Base-by-base conservation (phyloP, 345 rosid genomes). In the Syzygium aromaticum region DNA sequence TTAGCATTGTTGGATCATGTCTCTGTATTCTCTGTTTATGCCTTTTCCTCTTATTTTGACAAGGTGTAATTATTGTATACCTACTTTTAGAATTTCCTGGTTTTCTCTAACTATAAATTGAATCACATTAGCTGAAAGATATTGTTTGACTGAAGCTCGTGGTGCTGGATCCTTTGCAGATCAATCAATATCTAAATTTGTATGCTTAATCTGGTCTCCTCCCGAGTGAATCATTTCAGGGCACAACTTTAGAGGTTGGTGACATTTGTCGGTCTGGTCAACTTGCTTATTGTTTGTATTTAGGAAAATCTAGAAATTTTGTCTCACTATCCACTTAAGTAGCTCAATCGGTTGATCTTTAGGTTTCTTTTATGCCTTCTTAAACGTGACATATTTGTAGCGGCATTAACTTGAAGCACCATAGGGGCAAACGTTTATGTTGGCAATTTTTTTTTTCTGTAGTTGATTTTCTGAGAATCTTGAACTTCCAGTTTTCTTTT, bases 211-310 rank as follows among this genome's bases (percentile, higher is more conserved):
- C 91, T 86, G 96, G 97, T 89, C 90, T 95, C 88, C 93, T 92
- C 64, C 98, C 99, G 5, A 95, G 98, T 92, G 89, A 92, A 89
- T 86, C 96, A 86, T 93, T 89, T 90, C 96, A 94, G 89, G 98
- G 92, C 91, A 93, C 92, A 73, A 90, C 92, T 52, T 89, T 91
- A 17, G 95, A 96, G 99, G 99, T 98, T 86, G 86, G 95, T 95
- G 59, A 19, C 88, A 67, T 89, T 51, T 87, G 43, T 85, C 6
- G 23, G 51, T 40, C n/a, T 9, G 28, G 59, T 30, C 25, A 2
- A 53, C 61, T 52, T 52, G 61, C 27, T 84, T 51, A 84, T 52
- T 84, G 3, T 52, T 84, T 84, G 17, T n/a, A 38, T 8, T 19
- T 30, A 33, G 43, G 43, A 3, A 25, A 25, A 17, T 84, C 59